Evolutionary conservation across 2,329 filamentous ascomycete species (phyloP).

Genomic region (Cladophialophora carrionii): DNA sequence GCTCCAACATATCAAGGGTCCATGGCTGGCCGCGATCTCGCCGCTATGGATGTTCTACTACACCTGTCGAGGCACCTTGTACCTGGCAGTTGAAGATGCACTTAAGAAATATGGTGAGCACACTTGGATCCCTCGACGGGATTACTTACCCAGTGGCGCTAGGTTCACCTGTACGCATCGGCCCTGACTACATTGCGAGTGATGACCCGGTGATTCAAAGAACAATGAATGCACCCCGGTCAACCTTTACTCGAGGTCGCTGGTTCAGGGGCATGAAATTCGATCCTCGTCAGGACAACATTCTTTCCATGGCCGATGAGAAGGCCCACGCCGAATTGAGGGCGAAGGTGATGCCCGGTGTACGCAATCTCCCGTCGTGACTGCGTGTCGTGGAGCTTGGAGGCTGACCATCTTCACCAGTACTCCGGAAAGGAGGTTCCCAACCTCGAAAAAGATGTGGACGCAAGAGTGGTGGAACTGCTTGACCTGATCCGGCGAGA

Average conservation of each 20-base stretch:
- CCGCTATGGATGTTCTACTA: constrained; percentile 24
- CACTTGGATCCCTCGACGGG: not conserved
- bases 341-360: constrained; percentile 23
- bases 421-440: constrained; percentile 18
- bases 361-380: not conserved
- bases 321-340: constrained; percentile 29
- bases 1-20: constrained; percentile 26
- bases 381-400: not conserved
- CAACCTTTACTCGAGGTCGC: constrained; percentile 28
- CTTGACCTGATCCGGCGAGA: constrained; percentile 7
- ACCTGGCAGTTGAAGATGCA: constrained; percentile 15
- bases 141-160: constrained; percentile 20
- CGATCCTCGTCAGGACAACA: constrained; percentile 28
- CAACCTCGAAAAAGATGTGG: constrained; percentile 21
- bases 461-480: constrained; percentile 11
- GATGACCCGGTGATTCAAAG: constrained; percentile 28
- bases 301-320: constrained; percentile 28
- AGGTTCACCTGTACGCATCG: constrained; percentile 12
- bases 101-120: constrained; percentile 31
- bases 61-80: constrained; percentile 20
- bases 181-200: constrained; percentile 3
- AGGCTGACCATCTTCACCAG: constrained; percentile 9
- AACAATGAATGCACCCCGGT: constrained; percentile 29
- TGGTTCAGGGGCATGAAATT: constrained; percentile 32
- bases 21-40: constrained; percentile 23